A percentile compares a stretch with the other conserved stretches of the same genome.
Conservation (phyloP, 2,329 filamentous ascomycete species). For the Pestalotiopsis fici region DNA sequence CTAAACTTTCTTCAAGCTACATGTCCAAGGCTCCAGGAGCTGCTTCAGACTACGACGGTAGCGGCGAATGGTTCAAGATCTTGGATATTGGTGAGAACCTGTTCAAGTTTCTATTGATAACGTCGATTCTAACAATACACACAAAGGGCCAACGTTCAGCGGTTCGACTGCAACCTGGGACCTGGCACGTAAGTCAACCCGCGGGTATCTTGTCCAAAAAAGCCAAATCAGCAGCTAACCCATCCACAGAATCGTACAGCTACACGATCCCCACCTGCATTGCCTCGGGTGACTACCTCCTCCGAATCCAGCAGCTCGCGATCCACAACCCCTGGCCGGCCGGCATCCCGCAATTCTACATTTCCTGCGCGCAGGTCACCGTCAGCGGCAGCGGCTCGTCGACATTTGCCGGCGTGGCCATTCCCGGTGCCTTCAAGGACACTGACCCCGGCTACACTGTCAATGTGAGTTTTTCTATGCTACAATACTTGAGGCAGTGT, state of each 20-base stretch:
- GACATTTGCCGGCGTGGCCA: conserved; percentile 28
- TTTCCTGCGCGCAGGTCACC: conserved; percentile 47
- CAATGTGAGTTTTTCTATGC: conserved; percentile 35
- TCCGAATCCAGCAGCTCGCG: conserved; percentile 61
- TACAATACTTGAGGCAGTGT: too few relatives aligned
- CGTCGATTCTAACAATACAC: not conserved
- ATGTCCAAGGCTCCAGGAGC: conserved; percentile 39
- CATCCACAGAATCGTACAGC: conserved; percentile 34
- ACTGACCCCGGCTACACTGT: conserved; percentile 43
- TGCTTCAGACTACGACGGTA: conserved; percentile 37
- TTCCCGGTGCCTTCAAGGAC: conserved; percentile 39
- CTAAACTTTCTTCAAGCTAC: conserved; percentile 28
- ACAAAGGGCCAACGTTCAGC: conserved; percentile 33
- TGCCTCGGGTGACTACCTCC: conserved; percentile 58
- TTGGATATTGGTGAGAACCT: conserved; percentile 32
- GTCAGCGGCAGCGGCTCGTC: conserved; percentile 40
- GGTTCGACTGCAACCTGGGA: conserved; percentile 33
- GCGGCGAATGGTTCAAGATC: conserved; percentile 44
- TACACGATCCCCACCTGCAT: conserved; percentile 52
- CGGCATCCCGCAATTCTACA: conserved; percentile 47
- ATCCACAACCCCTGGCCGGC: conserved; percentile 56
- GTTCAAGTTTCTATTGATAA: not conserved
- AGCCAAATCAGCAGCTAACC: too few relatives aligned
- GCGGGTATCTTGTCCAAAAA: not conserved
- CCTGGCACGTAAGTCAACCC: conserved; percentile 27